Base-by-base conservation (phyloP, 2,329 filamentous ascomycete genomes). In the Annulohypoxylon truncatum region DNA sequence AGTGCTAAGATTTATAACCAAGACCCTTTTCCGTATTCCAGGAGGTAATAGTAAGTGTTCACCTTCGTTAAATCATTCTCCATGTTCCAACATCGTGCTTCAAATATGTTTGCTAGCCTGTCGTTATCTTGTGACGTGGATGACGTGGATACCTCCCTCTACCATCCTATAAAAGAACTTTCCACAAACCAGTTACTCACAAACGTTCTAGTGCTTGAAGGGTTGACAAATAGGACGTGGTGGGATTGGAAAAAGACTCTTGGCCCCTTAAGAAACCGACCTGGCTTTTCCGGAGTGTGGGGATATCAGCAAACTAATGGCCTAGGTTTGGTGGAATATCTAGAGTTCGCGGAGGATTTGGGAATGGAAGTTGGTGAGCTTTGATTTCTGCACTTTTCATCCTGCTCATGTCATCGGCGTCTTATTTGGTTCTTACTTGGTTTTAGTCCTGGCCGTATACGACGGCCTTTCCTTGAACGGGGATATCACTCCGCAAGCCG, bases 1-100 rank as follows among this genome's bases (percentile, higher is more conserved):
- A n/a, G 13, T 20, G 22, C 53, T 51, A 26, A 22, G 26, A 22
- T 58, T 65, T 5, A 70, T 52, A 31, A 24, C 47, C 4, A 44
- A 79, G 77, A 83, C 82, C n/a, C 85, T 90, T 70, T 82, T 92
- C 46, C 84, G 90, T 13, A 85, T 90, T 62, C 89, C 89, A 0
- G 90, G 90, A 4, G 89, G 88, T 7, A 90, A 89, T 73, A 89
- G 67, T 69, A 24, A 62, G 67, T 67, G 24, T 47, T 2, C 44
- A 33, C n/a, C 15, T 24, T 28, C n/a, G 28, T 24, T 42, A 18
- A 12, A 7, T 24, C 3, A 9, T 10, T 18, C 33, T 35, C 10
- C 10, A 4, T 13, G 9, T 28, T 22, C 9, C 12, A 22, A 42
- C 20, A n/a, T 29, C 29, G 52, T 47, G 24, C 29, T 10, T 18